phyloP scores from a whole-genome alignment of 305 asterid genomes.

The Salvia sclarea region DNA sequence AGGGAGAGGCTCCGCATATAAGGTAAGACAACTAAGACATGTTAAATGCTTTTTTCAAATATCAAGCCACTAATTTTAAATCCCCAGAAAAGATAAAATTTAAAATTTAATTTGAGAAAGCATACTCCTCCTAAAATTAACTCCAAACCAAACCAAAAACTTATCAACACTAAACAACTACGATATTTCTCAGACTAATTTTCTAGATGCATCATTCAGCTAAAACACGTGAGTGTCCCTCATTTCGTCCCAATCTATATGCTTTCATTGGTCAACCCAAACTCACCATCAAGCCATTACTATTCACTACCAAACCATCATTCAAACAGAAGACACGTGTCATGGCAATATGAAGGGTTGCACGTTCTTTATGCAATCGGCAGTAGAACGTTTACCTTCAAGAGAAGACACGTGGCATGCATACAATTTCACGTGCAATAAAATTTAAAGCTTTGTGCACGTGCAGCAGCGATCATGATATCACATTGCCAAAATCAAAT shows the following conservation, averaged over 20 bases:
- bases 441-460: background rate
- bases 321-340: background rate
- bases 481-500: too few species aligned
- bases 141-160: conserved; percentile 2
- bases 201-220: conserved; percentile 10
- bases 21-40: background rate
- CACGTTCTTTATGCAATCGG: background rate
- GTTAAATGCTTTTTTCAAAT: background rate
- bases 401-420: background rate
- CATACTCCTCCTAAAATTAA: conserved; percentile 13
- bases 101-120: background rate
- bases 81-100: background rate
- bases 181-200: background rate
- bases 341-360: background rate
- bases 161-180: conserved; percentile 1
- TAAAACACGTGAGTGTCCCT: background rate
- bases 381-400: conserved; percentile 1
- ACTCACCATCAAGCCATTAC: background rate
- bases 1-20: background rate
- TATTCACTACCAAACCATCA: background rate
- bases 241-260: background rate
- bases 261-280: background rate
- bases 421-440: background rate
- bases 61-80: background rate
- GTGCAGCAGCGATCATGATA: background rate